Base-by-base conservation (phyloP, 2,329 filamentous ascomycete genomes). In the Teratosphaeria epicoccoides region DNA sequence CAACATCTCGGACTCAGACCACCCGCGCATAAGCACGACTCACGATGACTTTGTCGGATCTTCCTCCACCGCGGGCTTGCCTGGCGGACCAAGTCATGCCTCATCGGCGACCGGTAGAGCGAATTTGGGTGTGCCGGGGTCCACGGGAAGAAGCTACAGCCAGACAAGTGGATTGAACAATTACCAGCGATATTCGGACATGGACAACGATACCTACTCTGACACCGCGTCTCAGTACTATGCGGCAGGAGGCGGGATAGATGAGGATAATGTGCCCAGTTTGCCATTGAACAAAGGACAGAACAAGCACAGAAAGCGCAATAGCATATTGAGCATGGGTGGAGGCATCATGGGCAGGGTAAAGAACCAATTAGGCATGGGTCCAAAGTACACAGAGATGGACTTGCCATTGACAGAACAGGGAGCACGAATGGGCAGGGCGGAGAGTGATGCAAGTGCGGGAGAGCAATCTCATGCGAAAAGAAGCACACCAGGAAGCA, bases 11-110 rank as follows among this genome's bases (percentile, higher is more conserved):
- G 74, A 78, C 60, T 73, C 78, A 46, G 55, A 57, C 12, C 79
- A 80, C 55, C 72, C 82, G 52, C 85, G 91, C 59, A 87, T 89
- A 49, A 96, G 90, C 24, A 83, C 91, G 49, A 95, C 89, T 53
- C 96, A 96, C 71, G 91, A 96, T 76, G 86, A 93, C 63, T 97
- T 96, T 68, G 84, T 97, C 56, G 91, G 91, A 57, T 57, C 60
- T 24, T 54, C 54, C 47, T 82, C 76, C 47, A 64, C 61, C 33
- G 57, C 73, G 64, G 69, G 65, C 55, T 58, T 75, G 59, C 69
- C 72, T 50, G 69, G 72, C 60, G 68, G 71, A 37, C 71, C 73
- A 54, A 71, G 69, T 22, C 58, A 63, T 52, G 64, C 65, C n/a
- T 55, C 62, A 22, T 59, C 70, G 44, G 66, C 67, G 28, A 61